phyloP scores from a whole-genome alignment of 768 basidiomycete species.

The Amanita polypyramis region DNA sequence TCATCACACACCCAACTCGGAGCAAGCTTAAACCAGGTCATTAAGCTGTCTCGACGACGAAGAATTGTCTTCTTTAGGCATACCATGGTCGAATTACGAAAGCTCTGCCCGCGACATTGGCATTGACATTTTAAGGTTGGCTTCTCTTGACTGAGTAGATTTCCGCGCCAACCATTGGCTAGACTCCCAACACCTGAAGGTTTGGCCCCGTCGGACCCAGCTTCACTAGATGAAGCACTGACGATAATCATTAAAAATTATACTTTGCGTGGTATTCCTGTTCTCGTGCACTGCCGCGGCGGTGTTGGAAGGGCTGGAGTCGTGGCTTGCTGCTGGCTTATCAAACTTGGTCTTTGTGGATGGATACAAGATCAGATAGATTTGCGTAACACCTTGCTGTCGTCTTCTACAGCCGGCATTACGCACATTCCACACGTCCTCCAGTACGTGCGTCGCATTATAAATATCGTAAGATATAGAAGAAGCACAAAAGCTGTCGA shows the following conservation, averaged over 20 bases:
- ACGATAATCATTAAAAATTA: slow-evolving; percentile 57
- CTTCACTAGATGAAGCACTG: slow-evolving; percentile 56
- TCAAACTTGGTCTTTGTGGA: slow-evolving; percentile 84
- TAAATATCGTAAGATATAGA: slow-evolving; percentile 61
- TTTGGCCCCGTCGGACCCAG: slow-evolving; percentile 54
- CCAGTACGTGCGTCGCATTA: slow-evolving; percentile 60
- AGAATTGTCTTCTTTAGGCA: slow-evolving; percentile 81
- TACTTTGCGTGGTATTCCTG: slow-evolving; percentile 57
- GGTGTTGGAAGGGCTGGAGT: slow-evolving; percentile 92
- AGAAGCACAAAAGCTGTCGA: slow-evolving; percentile 88
- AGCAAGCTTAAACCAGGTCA: slow-evolving; percentile 1
- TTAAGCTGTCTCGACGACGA: slow-evolving; percentile 74
- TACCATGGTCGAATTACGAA: slow-evolving; percentile 73
- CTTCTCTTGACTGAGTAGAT: neutral
- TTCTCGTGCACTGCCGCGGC: slow-evolving; percentile 87
- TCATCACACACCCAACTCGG: slow-evolving; percentile 1
- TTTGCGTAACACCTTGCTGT: slow-evolving; percentile 11
- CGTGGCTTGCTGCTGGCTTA: slow-evolving; percentile 85
- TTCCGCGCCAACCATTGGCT: slow-evolving; percentile 5
- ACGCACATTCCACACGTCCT: slow-evolving; percentile 31
- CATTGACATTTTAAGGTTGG: slow-evolving; percentile 72
- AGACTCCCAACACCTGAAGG: slow-evolving; percentile 90
- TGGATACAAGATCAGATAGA: slow-evolving; percentile 31
- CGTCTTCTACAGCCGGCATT: slow-evolving; percentile 9
- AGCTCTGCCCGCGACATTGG: slow-evolving; percentile 48